Percentiles rank a stretch among this genome's conserved stretches.
phyloP scores from a whole-genome alignment of 805 yeast genomes.

The Teunomyces barrocoloradensis region DNA sequence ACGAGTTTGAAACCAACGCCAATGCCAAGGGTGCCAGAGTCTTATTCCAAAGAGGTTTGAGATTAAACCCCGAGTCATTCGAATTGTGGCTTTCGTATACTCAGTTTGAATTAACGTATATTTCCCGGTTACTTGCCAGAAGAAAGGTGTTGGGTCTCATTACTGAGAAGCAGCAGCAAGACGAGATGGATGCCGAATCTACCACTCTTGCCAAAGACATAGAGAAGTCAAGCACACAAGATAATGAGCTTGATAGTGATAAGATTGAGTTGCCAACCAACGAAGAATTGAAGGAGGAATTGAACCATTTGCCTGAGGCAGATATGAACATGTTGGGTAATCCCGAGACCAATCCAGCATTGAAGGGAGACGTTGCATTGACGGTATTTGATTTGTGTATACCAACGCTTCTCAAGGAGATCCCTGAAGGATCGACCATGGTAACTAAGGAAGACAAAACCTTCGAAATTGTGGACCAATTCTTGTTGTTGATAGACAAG shows the following conservation, averaged over 20 bases:
- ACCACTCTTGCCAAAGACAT: slow-evolving; percentile 38
- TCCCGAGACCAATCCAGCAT: slow-evolving; percentile 75
- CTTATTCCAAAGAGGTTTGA: slow-evolving; percentile 76
- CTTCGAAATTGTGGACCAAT: slow-evolving; percentile 36
- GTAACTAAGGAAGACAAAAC: slow-evolving; percentile 38
- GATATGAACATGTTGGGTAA: slow-evolving; percentile 83
- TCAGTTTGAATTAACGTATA: slow-evolving; percentile 82
- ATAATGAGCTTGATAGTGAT: slow-evolving; percentile 36
- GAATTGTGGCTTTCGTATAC: slow-evolving; percentile 83
- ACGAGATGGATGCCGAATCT: slow-evolving; percentile 38
- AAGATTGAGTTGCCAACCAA: slow-evolving; percentile 47
- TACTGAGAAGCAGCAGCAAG: slow-evolving; percentile 66
- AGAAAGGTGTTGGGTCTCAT: slow-evolving; percentile 77
- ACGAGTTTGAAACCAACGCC: slow-evolving; percentile 86
- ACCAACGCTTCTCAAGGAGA: slow-evolving; percentile 26
- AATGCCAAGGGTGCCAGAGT: slow-evolving; percentile 87
- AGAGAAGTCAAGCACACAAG: slow-evolving; percentile 15
- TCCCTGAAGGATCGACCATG: slow-evolving; percentile 20
- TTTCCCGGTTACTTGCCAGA: slow-evolving; percentile 79
- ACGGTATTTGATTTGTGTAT: slow-evolving; percentile 38
- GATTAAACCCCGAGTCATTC: slow-evolving; percentile 74
- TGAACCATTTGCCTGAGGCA: slow-evolving; percentile 79
- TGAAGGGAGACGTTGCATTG: slow-evolving; percentile 51
- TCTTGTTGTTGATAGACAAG: slow-evolving; percentile 60
- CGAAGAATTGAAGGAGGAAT: slow-evolving; percentile 57